Base-by-base conservation (phyloP, 176 grass and related monocot species). In the Guadua angustifolia region DNA sequence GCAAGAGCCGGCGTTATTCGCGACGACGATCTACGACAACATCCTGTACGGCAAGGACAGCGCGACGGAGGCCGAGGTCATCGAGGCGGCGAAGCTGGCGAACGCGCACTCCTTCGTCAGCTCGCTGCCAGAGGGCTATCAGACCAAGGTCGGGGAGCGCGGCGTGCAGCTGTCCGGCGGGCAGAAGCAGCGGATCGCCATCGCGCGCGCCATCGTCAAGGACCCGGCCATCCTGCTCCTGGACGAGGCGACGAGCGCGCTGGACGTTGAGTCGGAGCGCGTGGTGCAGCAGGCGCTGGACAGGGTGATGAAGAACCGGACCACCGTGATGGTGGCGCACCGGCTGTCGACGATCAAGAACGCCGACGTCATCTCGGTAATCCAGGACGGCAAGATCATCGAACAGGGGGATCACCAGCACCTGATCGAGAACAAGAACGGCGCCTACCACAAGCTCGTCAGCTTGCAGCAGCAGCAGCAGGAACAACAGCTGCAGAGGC, bases 81-180 rank as follows among this genome's bases (percentile, higher is more conserved):
- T 95, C 0, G 96, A 98, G 83, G 87, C 93, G 1, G 91, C 96
- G 0, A 98, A 87, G 88, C 91, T 98, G 38, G 96, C 93, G 45
- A 98, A 98, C 72, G 96, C 96, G 66, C 96, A 98, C 84, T 87
- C 91, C 85, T 98, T 98, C 93, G 88, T 98, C 89, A 98, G 96
- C 75, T 74, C 93, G 16, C 77, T 98, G 65, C 96, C 96, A 0
- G 96, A 98, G 19, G 96, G 93, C 11, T 98, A 98, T 89, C 69
- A 66, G 71, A 98, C 96, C 0, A 95, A 86, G 90, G 96, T 92
- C 13, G 96, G 95, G 25, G 93, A 98, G 85, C 91, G 95, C 7
- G 95, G 96, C 14, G 89, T 98, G 79, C 96, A 98, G 74, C 87
- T 98, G 5, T 98, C 96, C 0, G 96, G 96, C 4, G 96, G 96